Percentiles rank a stretch among this genome's conserved stretches.
These are phyloP conservation scores for Orobanche coerulescens DNA, from an alignment of 257 asterid species.

Conservation along the genomic window DNA sequence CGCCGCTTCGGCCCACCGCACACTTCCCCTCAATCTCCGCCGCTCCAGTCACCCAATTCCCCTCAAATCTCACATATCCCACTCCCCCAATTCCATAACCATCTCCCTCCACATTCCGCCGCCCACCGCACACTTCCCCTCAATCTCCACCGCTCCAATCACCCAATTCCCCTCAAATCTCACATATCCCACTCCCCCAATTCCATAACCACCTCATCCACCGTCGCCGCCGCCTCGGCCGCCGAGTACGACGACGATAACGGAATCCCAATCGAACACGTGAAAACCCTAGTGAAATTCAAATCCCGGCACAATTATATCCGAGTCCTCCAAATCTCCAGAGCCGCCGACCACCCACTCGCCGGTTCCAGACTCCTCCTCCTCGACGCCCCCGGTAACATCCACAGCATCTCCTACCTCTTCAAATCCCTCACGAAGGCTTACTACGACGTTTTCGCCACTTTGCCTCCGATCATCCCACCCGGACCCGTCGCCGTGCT, in stretches of 20 bases:
- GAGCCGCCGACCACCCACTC: constrained; percentile 78
- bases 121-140: neutral
- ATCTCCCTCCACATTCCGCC: constrained; percentile 15
- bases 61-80: constrained; percentile 29
- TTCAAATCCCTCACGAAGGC: constrained; percentile 61
- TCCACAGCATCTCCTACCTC: constrained; percentile 79
- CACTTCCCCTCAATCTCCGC: neutral
- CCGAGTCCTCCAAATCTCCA: constrained; percentile 68
- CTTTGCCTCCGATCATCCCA: constrained; percentile 67
- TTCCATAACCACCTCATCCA: constrained; percentile 21
- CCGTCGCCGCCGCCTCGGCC: constrained; percentile 17
- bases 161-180: constrained; percentile 21
- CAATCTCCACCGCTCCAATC: neutral
- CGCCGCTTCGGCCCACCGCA: constrained; percentile 12
- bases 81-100: constrained; percentile 7
- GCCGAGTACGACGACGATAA: constrained; percentile 26
- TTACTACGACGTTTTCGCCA: constrained; percentile 80
- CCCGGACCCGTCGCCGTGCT: constrained; percentile 78
- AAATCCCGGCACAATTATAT: constrained; percentile 76
- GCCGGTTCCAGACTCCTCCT: constrained; percentile 81
- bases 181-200: too few relatives aligned
- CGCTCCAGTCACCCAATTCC: neutral
- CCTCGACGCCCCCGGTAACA: constrained; percentile 89
- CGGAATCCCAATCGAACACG: constrained; percentile 74
- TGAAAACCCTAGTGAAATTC: constrained; percentile 70